Evolutionary conservation across 352 stramenopile species (phyloP).

Genomic region (Pythium rhizo-oryzae): DNA sequence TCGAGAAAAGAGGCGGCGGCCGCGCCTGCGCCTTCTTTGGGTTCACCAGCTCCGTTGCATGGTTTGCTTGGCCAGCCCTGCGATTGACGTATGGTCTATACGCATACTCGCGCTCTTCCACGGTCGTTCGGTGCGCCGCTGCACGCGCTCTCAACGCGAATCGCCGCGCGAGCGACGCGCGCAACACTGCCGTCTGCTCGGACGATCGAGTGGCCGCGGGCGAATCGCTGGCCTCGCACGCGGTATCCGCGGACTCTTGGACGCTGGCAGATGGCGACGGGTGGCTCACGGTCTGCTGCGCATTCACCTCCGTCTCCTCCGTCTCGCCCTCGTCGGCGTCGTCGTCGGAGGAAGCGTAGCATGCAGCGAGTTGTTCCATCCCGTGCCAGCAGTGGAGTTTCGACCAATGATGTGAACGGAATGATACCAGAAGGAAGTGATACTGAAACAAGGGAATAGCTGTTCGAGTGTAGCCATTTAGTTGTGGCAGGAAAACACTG

Average conservation of each 20-base stretch:
- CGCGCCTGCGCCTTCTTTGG: background rate
- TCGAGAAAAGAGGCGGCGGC: constrained; percentile 8
- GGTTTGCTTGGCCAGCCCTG: background rate
- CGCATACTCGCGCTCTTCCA: background rate
- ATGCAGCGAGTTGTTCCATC: background rate
- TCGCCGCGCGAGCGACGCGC: constrained; percentile 5
- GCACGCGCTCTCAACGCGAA: constrained; percentile 1
- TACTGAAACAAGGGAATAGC: no score
- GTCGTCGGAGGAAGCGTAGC: background rate
- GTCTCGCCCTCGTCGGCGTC: background rate
- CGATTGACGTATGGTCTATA: constrained; percentile 7
- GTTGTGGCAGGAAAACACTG: no score
- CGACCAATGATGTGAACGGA: no score
- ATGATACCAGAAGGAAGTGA: no score
- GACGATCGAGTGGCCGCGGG: background rate
- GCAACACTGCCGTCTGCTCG: background rate
- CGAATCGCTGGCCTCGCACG: background rate
- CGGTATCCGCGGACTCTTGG: no score
- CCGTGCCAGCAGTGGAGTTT: no score
- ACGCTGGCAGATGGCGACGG: no score
- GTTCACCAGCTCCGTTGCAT: background rate
- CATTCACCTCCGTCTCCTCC: no score
- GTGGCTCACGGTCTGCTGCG: no score
- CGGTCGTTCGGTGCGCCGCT: background rate
- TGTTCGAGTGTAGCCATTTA: no score